Percentiles rank a stretch among this genome's conserved stretches.
phyloP scores from a whole-genome alignment of 2,329 filamentous ascomycete genomes.

The Fusarium sp. region DNA sequence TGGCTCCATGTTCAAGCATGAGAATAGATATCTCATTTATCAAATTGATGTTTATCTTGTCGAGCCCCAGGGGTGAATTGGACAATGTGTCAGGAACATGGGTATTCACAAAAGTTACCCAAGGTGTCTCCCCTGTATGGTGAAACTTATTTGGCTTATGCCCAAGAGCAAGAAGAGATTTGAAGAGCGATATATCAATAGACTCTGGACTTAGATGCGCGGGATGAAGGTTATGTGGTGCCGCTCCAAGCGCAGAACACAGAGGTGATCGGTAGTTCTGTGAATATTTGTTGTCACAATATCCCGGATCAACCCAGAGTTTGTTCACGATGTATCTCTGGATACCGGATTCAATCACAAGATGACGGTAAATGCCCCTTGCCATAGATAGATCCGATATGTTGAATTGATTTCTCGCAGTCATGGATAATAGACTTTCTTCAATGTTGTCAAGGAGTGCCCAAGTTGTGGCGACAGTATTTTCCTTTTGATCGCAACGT shows the following conservation, averaged over 20 bases:
- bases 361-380: neutral
- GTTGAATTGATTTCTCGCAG: neutral
- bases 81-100: neutral
- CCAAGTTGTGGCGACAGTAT: neutral
- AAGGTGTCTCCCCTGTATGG: neutral
- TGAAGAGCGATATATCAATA: neutral
- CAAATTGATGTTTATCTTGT: neutral
- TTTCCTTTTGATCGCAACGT: neutral
- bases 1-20: neutral
- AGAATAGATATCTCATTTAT: neutral
- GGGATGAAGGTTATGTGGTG: neutral
- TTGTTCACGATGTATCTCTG: neutral
- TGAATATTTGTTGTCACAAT: neutral
- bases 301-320: neutral
- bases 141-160: neutral
- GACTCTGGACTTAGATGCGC: neutral
- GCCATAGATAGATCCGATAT: neutral
- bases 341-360: constrained; percentile 1
- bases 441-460: neutral
- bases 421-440: neutral
- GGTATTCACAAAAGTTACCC: neutral
- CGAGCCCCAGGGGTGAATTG: neutral
- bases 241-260: neutral
- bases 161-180: neutral
- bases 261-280: neutral